Base-by-base conservation (phyloP, 805 yeast genomes). In the Kazachstania viticola region DNA sequence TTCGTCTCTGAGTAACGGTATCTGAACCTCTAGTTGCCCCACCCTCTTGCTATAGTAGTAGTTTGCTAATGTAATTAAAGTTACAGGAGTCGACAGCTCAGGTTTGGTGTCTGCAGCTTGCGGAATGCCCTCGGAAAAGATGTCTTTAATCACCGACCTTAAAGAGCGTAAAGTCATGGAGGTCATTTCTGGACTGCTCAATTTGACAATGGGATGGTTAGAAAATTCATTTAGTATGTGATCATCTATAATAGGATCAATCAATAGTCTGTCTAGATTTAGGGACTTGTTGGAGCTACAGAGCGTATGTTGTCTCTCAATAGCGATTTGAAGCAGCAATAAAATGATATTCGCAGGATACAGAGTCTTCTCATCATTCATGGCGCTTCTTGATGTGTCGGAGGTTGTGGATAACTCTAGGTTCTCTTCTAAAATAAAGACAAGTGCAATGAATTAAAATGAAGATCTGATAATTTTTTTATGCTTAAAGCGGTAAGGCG, bases 171-270 rank as follows among this genome's bases (percentile, higher is more conserved):
- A 24, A 3, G 47, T 45, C n/a, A 48, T 25, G 8, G 34, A 29
- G 5, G 27, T 23, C 2, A 49, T 32, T 9, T 47, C 53, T 5
- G 58, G 52, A 1, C 48, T 37, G 31, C 47, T 45, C 24, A 51
- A 23, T 21, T 40, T 34, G 3, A 46, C 46, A 14, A 55, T 21
- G 9, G 37, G 42, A 32, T 55, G 58, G 2, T 25, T 28, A 14
- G 28, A 40, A 23, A 53, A 52, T 24, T 39, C 34, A 4, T 31
- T 22, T 5, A 52, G 28, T 1, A 44, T 31, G 4, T 34, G 38
- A 15, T 37, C 38, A 33, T 55, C 58, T 2, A 55, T 37, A 9
- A 50, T 32, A 2, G 60, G 60, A 1, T 50, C 46, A 11, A 9
- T 14, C 16, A 49, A 25, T 12, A 52, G 33, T 19, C 38, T 29